A percentile compares a stretch with the other conserved stretches of the same genome.
Conservation (phyloP, 305 asterid genomes). For the Andrographis paniculata region DNA sequence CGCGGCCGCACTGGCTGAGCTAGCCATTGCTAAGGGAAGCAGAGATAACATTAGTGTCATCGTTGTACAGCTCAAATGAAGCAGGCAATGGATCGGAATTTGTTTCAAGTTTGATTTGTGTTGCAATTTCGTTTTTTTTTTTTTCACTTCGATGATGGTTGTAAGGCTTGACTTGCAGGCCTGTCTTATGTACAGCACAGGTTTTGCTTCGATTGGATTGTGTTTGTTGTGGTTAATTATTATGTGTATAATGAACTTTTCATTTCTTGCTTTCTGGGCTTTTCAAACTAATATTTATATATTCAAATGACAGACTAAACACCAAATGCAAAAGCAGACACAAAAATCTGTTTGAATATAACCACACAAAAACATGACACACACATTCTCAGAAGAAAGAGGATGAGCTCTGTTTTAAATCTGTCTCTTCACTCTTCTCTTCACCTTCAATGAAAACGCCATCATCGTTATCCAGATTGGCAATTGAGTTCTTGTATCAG, state of each 20-base stretch:
- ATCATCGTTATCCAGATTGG: neutral
- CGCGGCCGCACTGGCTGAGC: slow-evolving; percentile 31
- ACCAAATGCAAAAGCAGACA: slow-evolving; percentile 33
- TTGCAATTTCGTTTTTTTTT: neutral
- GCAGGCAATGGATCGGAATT: no score
- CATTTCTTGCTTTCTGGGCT: no score
- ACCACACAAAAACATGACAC: neutral
- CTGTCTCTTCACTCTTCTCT: slow-evolving; percentile 96
- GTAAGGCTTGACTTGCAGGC: slow-evolving; percentile 4
- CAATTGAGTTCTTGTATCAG: neutral
- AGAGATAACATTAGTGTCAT: slow-evolving; percentile 47
- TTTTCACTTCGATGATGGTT: neutral
- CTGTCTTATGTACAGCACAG: slow-evolving; percentile 4
- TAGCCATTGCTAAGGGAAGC: slow-evolving; percentile 54
- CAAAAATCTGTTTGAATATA: neutral
- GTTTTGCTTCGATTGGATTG: neutral
- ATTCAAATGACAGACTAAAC: slow-evolving; percentile 35
- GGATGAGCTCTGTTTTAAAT: slow-evolving; percentile 76
- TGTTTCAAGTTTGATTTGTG: neutral
- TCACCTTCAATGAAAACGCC: slow-evolving; percentile 13
- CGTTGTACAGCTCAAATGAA: slow-evolving; percentile 33
- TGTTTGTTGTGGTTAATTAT: neutral
- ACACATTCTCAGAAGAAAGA: slow-evolving; percentile 53
- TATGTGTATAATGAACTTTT: neutral
- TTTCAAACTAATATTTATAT: slow-evolving; percentile 32